phyloP scores from a whole-genome alignment of 176 grass and related monocot genomes.

The Bromus sterilis region DNA sequence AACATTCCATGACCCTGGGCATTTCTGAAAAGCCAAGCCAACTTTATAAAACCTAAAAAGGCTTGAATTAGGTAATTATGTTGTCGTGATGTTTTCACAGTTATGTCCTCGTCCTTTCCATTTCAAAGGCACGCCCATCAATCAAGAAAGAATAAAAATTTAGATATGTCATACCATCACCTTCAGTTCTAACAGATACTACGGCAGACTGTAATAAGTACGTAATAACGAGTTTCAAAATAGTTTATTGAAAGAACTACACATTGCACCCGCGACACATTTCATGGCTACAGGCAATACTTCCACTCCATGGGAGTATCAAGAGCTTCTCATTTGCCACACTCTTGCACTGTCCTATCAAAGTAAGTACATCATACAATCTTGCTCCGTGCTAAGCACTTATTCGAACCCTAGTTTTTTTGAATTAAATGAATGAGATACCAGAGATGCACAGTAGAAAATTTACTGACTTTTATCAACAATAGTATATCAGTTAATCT shows the following conservation, averaged over 20 bases:
- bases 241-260: neutral
- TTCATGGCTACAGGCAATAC: neutral
- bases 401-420: conserved; percentile 4
- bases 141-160: neutral
- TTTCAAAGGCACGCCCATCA: neutral
- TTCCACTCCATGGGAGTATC: neutral
- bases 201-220: neutral
- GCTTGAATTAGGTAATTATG: neutral
- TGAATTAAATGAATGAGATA: conserved; percentile 21
- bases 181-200: neutral
- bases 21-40: conserved; percentile 26
- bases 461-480: neutral
- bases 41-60: neutral
- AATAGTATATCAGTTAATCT: conserved; percentile 44
- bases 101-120: neutral
- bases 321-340: neutral
- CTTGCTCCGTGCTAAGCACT: conserved; percentile 10
- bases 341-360: conserved; percentile 2
- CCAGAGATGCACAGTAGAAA: neutral
- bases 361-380: neutral
- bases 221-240: neutral
- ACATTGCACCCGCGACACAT: neutral
- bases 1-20: conserved; percentile 15
- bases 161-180: neutral
- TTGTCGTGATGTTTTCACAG: neutral